Evolutionary conservation across 306 rosid genomes (phyloP).

Genomic region (Macrotyloma uniflorum): DNA sequence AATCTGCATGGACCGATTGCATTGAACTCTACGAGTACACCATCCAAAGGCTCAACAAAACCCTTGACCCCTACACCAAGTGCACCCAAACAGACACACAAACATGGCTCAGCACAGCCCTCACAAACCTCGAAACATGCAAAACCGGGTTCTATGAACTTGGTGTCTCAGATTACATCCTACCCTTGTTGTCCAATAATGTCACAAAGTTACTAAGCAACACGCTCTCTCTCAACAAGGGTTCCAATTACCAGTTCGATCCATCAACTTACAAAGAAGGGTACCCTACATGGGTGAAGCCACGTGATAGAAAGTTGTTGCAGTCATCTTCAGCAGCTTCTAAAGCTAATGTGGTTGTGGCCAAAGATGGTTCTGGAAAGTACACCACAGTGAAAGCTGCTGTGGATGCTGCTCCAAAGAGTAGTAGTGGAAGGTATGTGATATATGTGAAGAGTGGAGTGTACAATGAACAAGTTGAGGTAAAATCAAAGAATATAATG

Average conservation of each 20-base stretch:
- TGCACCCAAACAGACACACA: slow-evolving; percentile 58
- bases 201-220: slow-evolving; percentile 66
- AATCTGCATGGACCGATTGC: slow-evolving; percentile 76
- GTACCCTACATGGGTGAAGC: slow-evolving; percentile 74
- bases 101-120: slow-evolving; percentile 79
- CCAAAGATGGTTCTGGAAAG: slow-evolving; percentile 76
- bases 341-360: slow-evolving; percentile 66
- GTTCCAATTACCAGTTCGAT: background rate
- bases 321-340: slow-evolving; percentile 61
- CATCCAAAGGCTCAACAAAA: slow-evolving; percentile 52
- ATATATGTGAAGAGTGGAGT: slow-evolving; percentile 77
- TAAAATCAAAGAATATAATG: slow-evolving; percentile 64
- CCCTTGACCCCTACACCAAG: slow-evolving; percentile 31
- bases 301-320: slow-evolving; percentile 69
- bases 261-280: slow-evolving; percentile 44
- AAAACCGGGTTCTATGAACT: slow-evolving; percentile 60
- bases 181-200: slow-evolving; percentile 62
- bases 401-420: slow-evolving; percentile 48
- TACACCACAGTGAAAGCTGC: slow-evolving; percentile 63
- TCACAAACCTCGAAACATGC: slow-evolving; percentile 82
- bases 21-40: slow-evolving; percentile 64
- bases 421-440: slow-evolving; percentile 69
- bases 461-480: slow-evolving; percentile 67
- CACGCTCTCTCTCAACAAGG: slow-evolving; percentile 63
- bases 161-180: slow-evolving; percentile 44